These are phyloP conservation scores for Cocos nucifera DNA, from an alignment of 176 grass and related monocot species.

Conservation along the genomic window DNA sequence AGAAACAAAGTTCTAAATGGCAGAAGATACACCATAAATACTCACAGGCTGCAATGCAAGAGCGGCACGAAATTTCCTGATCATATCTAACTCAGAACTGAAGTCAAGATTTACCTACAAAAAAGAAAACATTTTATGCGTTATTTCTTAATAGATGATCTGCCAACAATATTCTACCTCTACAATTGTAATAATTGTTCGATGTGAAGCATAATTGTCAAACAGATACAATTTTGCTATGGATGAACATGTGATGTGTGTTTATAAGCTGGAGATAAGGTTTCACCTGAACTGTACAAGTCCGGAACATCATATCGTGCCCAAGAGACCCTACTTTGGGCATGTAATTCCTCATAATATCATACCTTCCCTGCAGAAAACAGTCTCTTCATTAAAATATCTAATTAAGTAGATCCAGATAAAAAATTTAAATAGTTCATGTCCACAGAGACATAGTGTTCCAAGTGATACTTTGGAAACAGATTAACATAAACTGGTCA, in stretches of 20 bases:
- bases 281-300: conserved; percentile 86
- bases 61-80: conserved; percentile 74
- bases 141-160: conserved; percentile 3
- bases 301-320: conserved; percentile 98
- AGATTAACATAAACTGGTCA: too few relatives aligned
- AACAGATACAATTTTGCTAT: neutral
- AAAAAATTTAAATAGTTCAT: too few relatives aligned
- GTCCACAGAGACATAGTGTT: too few relatives aligned
- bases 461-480: too few relatives aligned
- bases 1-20: neutral
- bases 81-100: conserved; percentile 96
- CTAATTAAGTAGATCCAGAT: too few relatives aligned
- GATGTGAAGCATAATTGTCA: neutral
- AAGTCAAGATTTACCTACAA: conserved; percentile 98
- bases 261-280: neutral
- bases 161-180: neutral
- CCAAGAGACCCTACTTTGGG: conserved; percentile 98
- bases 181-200: too few relatives aligned
- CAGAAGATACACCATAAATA: conserved; percentile 16
- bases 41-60: conserved; percentile 91
- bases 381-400: neutral
- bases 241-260: neutral
- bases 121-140: conserved; percentile 8
- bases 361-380: conserved; percentile 62
- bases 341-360: conserved; percentile 99